These are phyloP conservation scores for Trichophaea hybrida DNA, from an alignment of 2,329 filamentous ascomycete species.

Conservation along the genomic window DNA sequence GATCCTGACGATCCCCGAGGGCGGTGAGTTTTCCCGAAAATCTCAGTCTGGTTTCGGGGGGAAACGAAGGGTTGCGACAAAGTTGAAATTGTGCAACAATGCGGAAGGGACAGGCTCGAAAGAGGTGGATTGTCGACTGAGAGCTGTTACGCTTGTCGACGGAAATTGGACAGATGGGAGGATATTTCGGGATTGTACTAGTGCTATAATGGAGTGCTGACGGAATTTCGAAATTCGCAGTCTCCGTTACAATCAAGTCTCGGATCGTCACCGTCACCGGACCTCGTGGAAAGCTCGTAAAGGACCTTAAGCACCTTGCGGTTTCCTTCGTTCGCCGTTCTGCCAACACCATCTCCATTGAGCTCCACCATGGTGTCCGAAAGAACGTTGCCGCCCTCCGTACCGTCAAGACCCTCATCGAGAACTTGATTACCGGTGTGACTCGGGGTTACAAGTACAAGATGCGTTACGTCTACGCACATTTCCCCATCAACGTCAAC, in stretches of 20 bases:
- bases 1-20: conserved; percentile 86
- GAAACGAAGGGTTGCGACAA: neutral
- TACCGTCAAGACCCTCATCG: conserved; percentile 94
- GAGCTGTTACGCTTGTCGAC: too few species aligned
- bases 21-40: conserved; percentile 53
- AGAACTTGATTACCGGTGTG: conserved; percentile 96
- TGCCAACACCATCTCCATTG: conserved; percentile 81
- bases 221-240: conserved; percentile 41
- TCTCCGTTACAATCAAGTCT: conserved; percentile 97
- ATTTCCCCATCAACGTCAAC: conserved; percentile 99
- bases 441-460: conserved; percentile 99
- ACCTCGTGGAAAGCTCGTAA: conserved; percentile 89
- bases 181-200: neutral
- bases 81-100: neutral
- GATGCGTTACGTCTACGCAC: conserved; percentile 99
- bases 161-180: neutral
- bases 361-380: conserved; percentile 95
- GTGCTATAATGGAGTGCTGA: conserved; percentile 24
- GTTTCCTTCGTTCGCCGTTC: conserved; percentile 71
- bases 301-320: conserved; percentile 91
- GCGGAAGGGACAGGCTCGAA: conserved; percentile 23
- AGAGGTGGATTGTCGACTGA: neutral
- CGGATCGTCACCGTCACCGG: conserved; percentile 93
- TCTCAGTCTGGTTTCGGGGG: neutral
- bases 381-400: conserved; percentile 97